Evolutionary conservation across 1,284 basidiomycete genomes (phyloP).

Genomic region (Rhodotorula glutinis): DNA sequence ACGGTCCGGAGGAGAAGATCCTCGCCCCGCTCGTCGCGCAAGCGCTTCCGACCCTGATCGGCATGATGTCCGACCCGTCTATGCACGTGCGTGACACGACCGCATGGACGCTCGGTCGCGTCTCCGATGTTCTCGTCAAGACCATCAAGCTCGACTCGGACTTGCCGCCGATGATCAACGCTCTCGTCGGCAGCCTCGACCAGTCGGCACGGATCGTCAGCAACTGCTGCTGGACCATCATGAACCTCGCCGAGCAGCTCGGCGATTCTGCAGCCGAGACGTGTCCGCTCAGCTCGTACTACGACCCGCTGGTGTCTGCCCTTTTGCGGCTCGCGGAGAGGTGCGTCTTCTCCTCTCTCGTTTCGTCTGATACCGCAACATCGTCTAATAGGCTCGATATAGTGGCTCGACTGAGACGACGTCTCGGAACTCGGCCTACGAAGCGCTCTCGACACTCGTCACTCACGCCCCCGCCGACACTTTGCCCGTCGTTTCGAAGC

Average conservation of each 20-base stretch:
- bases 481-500: slow-evolving; percentile 76
- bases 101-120: slow-evolving; percentile 94
- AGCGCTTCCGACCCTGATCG: slow-evolving; percentile 87
- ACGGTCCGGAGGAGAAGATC: slow-evolving; percentile 83
- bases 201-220: slow-evolving; percentile 78
- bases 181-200: slow-evolving; percentile 75
- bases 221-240: slow-evolving; percentile 95
- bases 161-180: slow-evolving; percentile 76
- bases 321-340: slow-evolving; percentile 80
- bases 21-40: slow-evolving; percentile 90
- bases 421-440: slow-evolving; percentile 92
- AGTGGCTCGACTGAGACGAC: slow-evolving; percentile 86
- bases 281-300: slow-evolving; percentile 78
- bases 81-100: slow-evolving; percentile 92
- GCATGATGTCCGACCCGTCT: slow-evolving; percentile 88
- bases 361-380: neutral
- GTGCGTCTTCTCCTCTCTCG: slow-evolving; percentile 49
- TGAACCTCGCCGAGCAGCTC: slow-evolving; percentile 87
- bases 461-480: slow-evolving; percentile 77
- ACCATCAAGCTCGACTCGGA: slow-evolving; percentile 88
- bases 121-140: slow-evolving; percentile 83
- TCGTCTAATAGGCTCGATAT: slow-evolving; percentile 6
- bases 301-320: slow-evolving; percentile 78
- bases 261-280: slow-evolving; percentile 54
- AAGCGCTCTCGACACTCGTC: slow-evolving; percentile 85